Base-by-base conservation (phyloP, 768 basidiomycete species). In the Macrolepiota fuliginosa region DNA sequence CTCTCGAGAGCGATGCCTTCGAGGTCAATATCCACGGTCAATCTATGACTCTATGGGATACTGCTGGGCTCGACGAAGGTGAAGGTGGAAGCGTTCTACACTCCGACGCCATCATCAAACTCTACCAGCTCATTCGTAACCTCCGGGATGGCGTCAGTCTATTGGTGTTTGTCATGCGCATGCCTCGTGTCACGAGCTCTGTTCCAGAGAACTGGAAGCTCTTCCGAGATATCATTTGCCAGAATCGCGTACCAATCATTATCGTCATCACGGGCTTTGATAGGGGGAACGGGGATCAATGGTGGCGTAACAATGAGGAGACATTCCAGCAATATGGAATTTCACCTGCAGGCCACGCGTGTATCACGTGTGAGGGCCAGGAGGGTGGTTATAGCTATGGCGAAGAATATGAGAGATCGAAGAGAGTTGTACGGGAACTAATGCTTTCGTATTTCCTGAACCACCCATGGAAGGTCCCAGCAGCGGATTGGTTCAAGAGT, bases 11-110 rank as follows among this genome's bases (percentile, higher is more conserved):
- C 60, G 47, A 52, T 42, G 59, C 65, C 7, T 70, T 72, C 69
- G 61, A 67, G 39, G 59, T 76, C 25, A 54, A 62, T 2, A 62
- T 77, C 55, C 55, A 61, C 15, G 71, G 63, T 39, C 64, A 52
- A 35, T 40, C 24, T 0, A 74, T 69, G 60, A 64, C 67, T 36
- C 56, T 79, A 17, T 72, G 76, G 69, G 77, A 79, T 56, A 79
- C 77, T 5, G 69, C 72, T 17, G 77, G 78, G 10, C 72, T 79
- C 4, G 70, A 77, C 49, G 78, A 79, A 59, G 77, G 66, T 4
- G 63, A 65, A 0, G 60, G 15, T 2, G 70, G 70, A 9, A 60
- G 63, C 1, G 65, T 71, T 4, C 62, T 63, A 0, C 63, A 64
- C 9, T 17, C 46, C 17, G 47, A 69, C 3, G 68, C 70, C 12